Evolutionary conservation across 176 grass and related monocot species (phyloP).

Genomic region (Aegilops bicornis): DNA sequence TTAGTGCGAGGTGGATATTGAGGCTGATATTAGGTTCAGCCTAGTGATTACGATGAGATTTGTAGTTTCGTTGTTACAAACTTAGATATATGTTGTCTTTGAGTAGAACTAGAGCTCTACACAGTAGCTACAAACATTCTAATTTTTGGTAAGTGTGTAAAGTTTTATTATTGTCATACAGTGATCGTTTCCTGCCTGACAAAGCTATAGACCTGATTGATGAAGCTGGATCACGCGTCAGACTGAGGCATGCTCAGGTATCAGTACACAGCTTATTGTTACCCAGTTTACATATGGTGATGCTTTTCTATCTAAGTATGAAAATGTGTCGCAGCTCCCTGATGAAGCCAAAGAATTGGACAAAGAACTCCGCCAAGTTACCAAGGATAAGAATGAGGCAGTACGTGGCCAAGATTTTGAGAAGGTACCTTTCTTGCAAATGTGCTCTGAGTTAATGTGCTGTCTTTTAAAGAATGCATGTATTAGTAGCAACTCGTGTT

Average conservation of each 20-base stretch:
- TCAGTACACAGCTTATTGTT: background rate
- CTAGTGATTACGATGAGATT: background rate
- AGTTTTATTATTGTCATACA: background rate
- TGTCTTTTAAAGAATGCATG: slow-evolving; percentile 13
- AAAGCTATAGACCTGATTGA: slow-evolving; percentile 99
- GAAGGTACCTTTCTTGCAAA: slow-evolving; percentile 55
- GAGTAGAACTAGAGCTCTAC: background rate
- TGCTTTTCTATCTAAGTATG: slow-evolving; percentile 25
- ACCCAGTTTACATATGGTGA: too few species aligned
- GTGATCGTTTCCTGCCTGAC: slow-evolving; percentile 94
- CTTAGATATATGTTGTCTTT: background rate
- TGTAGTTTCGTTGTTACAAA: background rate
- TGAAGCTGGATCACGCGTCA: slow-evolving; percentile 41
- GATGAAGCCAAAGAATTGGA: slow-evolving; percentile 97
- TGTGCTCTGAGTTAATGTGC: slow-evolving; percentile 8
- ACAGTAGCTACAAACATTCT: background rate
- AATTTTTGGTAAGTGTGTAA: background rate
- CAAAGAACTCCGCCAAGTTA: slow-evolving; percentile 92
- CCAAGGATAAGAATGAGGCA: slow-evolving; percentile 95
- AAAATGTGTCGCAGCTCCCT: slow-evolving; percentile 61
- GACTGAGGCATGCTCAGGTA: slow-evolving; percentile 87
- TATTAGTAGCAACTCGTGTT: background rate
- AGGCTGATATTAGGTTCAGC: background rate
- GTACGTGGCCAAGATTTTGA: slow-evolving; percentile 99
- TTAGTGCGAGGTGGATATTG: background rate